Conservation (phyloP, 169 alveolate species). For the Babesia ovis region DNA sequence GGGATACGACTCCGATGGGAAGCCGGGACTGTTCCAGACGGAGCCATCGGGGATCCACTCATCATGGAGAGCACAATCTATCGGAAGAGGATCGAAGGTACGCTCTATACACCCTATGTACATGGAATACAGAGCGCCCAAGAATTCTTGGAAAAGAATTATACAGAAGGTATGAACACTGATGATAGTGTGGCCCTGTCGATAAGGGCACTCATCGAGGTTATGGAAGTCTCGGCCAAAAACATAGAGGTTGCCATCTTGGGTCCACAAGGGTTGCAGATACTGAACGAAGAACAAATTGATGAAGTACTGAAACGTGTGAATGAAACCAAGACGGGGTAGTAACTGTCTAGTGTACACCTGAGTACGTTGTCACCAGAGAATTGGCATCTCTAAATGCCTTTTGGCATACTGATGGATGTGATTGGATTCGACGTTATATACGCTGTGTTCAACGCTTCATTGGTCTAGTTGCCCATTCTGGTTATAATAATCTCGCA, state of each 20-base stretch:
- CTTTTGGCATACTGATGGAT: no score
- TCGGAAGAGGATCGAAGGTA: conserved; percentile 95
- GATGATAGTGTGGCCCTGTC: conserved; percentile 91
- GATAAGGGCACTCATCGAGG: conserved; percentile 92
- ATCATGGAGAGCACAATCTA: conserved; percentile 98
- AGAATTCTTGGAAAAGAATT: conserved; percentile 93
- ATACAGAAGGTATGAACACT: conserved; percentile 84
- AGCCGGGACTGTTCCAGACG: conserved; percentile 92
- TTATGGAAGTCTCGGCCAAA: conserved; percentile 84
- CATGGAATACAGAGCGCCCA: conserved; percentile 74
- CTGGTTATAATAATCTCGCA: no score
- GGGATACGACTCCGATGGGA: conserved; percentile 89
- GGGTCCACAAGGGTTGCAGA: conserved; percentile 71
- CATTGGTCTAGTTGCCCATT: no score
- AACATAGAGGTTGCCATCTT: conserved; percentile 86
- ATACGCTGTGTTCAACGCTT: no score
- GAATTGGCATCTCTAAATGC: no score
- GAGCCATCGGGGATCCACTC: conserved; percentile 98
- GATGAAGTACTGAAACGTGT: conserved; percentile 56
- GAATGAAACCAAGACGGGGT: conserved; percentile 16
- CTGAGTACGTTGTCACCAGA: no score
- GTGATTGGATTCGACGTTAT: no score
- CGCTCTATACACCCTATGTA: neutral
- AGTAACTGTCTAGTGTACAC: no score
- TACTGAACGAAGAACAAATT: conserved; percentile 68